These are phyloP conservation scores for Beta vulgaris DNA, from an alignment of 148 eudicot genomes.

Conservation along the genomic window DNA sequence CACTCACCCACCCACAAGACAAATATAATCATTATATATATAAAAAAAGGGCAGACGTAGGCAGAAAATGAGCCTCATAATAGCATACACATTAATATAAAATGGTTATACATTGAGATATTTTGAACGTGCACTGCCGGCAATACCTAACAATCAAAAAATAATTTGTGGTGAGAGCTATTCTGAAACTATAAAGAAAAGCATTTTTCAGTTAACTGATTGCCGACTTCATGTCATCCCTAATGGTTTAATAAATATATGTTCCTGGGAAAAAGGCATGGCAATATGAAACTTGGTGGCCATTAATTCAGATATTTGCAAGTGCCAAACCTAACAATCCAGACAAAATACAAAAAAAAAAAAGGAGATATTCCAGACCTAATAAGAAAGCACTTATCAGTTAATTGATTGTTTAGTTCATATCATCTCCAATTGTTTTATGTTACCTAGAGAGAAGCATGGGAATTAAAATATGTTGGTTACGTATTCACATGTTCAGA, in stretches of 20 bases:
- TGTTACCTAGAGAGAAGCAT: no score
- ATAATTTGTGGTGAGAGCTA: neutral
- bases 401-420: no score
- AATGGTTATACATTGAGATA: neutral
- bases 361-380: no score
- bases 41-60: neutral
- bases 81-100: no score
- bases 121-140: neutral
- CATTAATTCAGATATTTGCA: neutral
- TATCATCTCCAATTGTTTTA: no score
- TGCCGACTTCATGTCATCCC: neutral
- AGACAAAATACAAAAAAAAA: no score
- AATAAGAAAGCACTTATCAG: no score
- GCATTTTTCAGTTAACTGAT: neutral
- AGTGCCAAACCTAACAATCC: neutral
- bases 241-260: no score
- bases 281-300: neutral
- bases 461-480: no score
- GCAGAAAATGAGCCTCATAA: no score
- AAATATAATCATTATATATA: neutral
- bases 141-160: neutral
- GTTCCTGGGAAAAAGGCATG: neutral
- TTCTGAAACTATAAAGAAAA: neutral
- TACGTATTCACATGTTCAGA: no score
- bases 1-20: neutral